Percentiles rank a stretch among this genome's conserved stretches.
phyloP scores from a whole-genome alignment of 2,329 filamentous ascomycete species.

The Bipolaris victoriae region DNA sequence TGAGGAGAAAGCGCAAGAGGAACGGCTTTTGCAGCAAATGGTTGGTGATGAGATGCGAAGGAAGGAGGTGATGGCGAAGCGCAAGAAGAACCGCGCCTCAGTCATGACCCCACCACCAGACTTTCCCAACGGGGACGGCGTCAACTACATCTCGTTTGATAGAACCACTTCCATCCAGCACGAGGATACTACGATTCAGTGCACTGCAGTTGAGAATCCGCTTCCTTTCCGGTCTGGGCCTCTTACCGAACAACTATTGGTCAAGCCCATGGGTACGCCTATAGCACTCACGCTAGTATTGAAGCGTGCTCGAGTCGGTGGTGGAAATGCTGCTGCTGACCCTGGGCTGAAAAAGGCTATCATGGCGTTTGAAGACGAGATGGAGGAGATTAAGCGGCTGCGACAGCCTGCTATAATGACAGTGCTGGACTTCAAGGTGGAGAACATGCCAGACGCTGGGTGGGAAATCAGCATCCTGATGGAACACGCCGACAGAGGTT shows the following conservation, averaged over 20 bases:
- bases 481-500: constrained; percentile 80
- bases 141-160: constrained; percentile 65
- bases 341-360: constrained; percentile 76
- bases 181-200: constrained; percentile 65
- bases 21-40: constrained; percentile 72
- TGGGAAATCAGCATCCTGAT: constrained; percentile 80
- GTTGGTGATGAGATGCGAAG: constrained; percentile 76
- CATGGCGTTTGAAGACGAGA: constrained; percentile 74
- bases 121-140: constrained; percentile 47
- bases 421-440: constrained; percentile 81
- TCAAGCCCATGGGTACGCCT: constrained; percentile 67
- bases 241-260: constrained; percentile 72
- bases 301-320: constrained; percentile 52
- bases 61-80: constrained; percentile 64
- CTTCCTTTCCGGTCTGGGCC: constrained; percentile 69
- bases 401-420: constrained; percentile 78
- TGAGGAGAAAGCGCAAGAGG: constrained; percentile 67
- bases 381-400: constrained; percentile 77
- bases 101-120: constrained; percentile 42
- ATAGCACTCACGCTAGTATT: constrained; percentile 66
- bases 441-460: constrained; percentile 52
- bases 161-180: constrained; percentile 69
- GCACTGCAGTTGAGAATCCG: constrained; percentile 72
- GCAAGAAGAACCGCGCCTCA: constrained; percentile 59
- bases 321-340: constrained; percentile 65